These are phyloP conservation scores for Apiospora pterosperma DNA, from an alignment of 2,329 filamentous ascomycete species.

Conservation along the genomic window DNA sequence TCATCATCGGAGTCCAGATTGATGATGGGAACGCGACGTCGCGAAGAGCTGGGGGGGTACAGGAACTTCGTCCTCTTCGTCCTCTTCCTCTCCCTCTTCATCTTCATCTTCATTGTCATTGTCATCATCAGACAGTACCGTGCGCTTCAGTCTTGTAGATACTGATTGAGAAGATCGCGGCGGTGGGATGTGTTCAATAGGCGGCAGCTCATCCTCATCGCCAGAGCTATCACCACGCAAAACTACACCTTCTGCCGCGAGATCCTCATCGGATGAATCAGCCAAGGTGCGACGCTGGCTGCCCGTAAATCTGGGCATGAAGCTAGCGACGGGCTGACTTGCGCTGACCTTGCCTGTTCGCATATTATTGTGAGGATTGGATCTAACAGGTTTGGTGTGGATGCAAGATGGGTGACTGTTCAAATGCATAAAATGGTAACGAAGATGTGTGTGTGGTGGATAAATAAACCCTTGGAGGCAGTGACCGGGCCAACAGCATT, in stretches of 20 bases:
- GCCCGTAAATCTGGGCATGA: slow-evolving; percentile 20
- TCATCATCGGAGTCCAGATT: slow-evolving; percentile 21
- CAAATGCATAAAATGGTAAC: not conserved
- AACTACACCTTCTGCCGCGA: slow-evolving; percentile 17
- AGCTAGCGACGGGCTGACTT: slow-evolving; percentile 16
- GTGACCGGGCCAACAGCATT: not conserved
- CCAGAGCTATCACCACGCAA: slow-evolving; percentile 15
- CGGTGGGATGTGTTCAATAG: slow-evolving; percentile 7
- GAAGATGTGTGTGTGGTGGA: not conserved
- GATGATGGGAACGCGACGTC: slow-evolving; percentile 13
- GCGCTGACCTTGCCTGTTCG: slow-evolving; percentile 1
- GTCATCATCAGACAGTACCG: slow-evolving; percentile 21
- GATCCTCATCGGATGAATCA: slow-evolving; percentile 23
- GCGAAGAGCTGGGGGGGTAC: slow-evolving; percentile 8
- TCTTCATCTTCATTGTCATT: slow-evolving; percentile 15
- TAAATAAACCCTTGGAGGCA: not conserved
- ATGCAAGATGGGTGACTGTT: not conserved
- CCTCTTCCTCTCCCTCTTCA: slow-evolving; percentile 18
- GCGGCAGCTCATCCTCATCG: slow-evolving; percentile 16
- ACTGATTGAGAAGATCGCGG: slow-evolving; percentile 26
- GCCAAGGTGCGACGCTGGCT: slow-evolving; percentile 8
- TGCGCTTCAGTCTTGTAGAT: slow-evolving; percentile 21
- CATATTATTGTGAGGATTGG: not conserved
- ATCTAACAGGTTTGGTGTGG: not conserved
- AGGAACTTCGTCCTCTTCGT: slow-evolving; percentile 15